A percentile compares a stretch with the other conserved stretches of the same genome.
Conservation (phyloP, 164 flowering plant genomes). For the Sextonia rubra region DNA sequence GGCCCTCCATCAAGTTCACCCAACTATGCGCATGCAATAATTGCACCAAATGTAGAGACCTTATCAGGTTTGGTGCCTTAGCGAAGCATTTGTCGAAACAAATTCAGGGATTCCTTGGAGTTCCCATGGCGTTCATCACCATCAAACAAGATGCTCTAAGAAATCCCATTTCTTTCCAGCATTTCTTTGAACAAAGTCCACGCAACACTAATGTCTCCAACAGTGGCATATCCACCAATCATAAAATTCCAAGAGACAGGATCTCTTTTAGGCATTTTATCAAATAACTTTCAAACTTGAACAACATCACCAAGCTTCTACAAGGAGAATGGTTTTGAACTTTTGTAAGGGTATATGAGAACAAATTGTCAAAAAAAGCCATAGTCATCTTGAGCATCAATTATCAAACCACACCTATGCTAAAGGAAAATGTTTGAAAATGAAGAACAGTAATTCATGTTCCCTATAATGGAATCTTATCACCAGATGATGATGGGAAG, state of each 20-base stretch:
- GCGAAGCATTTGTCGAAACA: conserved; percentile 33
- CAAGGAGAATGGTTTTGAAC: not conserved
- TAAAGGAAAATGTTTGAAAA: not conserved
- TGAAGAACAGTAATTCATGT: not conserved
- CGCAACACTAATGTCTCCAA: conserved; percentile 33
- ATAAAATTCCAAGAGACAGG: conserved; percentile 37
- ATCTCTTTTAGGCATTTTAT: conserved; percentile 30
- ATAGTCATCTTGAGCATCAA: not conserved
- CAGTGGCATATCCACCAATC: conserved; percentile 27
- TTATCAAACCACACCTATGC: not conserved
- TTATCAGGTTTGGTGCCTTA: conserved; percentile 29
- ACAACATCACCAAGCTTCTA: conserved; percentile 22
- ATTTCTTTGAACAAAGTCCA: conserved; percentile 26
- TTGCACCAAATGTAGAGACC: conserved; percentile 21
- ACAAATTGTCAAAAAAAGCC: not conserved
- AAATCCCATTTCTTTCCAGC: conserved; percentile 27
- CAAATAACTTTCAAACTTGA: conserved; percentile 27
- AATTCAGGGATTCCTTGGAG: conserved; percentile 24
- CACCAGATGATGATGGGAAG: not conserved
- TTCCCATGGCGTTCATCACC: conserved; percentile 28
- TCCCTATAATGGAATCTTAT: not conserved
- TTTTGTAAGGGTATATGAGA: not conserved
- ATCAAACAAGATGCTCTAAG: conserved; percentile 42
- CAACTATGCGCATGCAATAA: conserved; percentile 32
- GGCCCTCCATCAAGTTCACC: conserved; percentile 40